Evolutionary conservation across 164 flowering plant genomes (phyloP).

Genomic region (Magnolia officinalis): DNA sequence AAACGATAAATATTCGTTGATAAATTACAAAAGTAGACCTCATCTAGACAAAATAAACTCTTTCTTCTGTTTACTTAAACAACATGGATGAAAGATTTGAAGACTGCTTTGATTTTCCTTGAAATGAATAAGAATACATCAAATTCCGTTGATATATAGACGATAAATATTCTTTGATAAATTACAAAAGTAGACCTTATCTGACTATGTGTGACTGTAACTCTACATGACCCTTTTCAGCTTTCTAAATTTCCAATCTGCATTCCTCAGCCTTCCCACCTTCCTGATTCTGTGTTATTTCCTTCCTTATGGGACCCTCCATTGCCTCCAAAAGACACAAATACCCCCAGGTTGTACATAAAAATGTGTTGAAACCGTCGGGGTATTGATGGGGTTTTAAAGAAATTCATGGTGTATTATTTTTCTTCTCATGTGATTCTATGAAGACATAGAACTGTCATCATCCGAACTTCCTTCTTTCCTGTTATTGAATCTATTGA

Average conservation of each 20-base stretch:
- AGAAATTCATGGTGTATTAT: not conserved
- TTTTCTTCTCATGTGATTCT: slow-evolving; percentile 13
- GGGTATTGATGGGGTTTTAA: not conserved
- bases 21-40: not conserved
- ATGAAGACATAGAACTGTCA: slow-evolving; percentile 55
- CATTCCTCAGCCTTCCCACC: not conserved
- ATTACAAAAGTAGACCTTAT: not conserved
- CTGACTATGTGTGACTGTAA: not conserved
- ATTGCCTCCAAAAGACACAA: not conserved
- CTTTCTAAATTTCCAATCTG: not conserved
- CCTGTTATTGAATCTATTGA: slow-evolving; percentile 51
- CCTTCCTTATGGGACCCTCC: not conserved
- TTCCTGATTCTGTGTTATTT: not conserved
- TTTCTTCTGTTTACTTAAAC: not conserved
- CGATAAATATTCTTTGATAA: not conserved
- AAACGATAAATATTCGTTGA: not conserved
- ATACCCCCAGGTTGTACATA: not conserved
- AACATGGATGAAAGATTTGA: not conserved
- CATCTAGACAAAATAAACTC: not conserved
- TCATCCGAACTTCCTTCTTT: slow-evolving; percentile 61
- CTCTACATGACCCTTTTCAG: not conserved
- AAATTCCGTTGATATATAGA: not conserved
- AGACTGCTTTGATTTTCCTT: not conserved
- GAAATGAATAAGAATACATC: not conserved
- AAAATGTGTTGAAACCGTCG: not conserved